These are phyloP conservation scores for Mimosa bimucronata DNA, from an alignment of 306 rosid genomes.

Conservation along the genomic window DNA sequence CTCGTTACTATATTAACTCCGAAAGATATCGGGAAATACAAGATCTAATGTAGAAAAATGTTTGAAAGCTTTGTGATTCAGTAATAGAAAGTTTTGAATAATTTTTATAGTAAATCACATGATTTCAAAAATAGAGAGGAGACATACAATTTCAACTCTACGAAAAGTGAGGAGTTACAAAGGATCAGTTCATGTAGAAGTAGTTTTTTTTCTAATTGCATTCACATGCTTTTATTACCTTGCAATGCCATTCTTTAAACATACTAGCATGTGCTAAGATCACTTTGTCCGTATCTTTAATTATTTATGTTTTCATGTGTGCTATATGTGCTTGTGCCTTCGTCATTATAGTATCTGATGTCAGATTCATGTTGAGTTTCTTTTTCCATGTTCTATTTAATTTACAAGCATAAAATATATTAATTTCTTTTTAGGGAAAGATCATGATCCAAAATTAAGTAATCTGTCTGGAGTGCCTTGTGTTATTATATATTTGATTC, in stretches of 20 bases:
- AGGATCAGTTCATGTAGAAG: neutral
- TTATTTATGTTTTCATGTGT: too few relatives aligned
- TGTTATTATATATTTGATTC: conserved; percentile 22
- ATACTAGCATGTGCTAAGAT: neutral
- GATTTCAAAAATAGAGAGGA: neutral
- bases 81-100: conserved; percentile 11
- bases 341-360: neutral
- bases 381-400: neutral
- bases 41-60: neutral
- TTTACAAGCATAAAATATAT: conserved; percentile 23
- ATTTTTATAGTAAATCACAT: neutral
- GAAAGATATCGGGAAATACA: neutral
- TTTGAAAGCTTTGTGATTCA: neutral
- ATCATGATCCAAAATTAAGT: neutral
- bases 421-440: conserved; percentile 22
- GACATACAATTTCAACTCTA: neutral
- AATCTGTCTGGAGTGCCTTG: conserved; percentile 21
- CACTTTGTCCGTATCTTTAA: neutral
- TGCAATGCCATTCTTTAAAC: conserved; percentile 18
- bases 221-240: neutral
- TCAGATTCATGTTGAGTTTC: neutral
- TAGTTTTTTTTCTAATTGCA: neutral
- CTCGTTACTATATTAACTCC: neutral
- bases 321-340: too few relatives aligned
- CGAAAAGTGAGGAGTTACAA: neutral